Evolutionary conservation across 2,329 filamentous ascomycete species (phyloP).

Genomic region (Aspergillus sp.): DNA sequence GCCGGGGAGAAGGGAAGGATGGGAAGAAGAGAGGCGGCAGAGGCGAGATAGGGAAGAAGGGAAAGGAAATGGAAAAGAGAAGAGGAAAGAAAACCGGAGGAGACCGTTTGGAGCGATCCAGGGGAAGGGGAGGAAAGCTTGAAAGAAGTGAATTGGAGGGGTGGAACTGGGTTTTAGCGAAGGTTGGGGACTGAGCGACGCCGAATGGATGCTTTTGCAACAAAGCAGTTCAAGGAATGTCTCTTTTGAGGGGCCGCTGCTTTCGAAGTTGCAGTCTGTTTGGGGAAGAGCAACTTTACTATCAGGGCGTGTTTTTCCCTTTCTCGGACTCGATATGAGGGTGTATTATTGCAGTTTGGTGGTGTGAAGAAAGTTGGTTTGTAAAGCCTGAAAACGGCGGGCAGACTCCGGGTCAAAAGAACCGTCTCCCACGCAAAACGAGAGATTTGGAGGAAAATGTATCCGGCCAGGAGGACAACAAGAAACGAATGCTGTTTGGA

Average conservation of each 20-base stretch:
- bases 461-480: background rate
- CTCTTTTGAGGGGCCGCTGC: background rate
- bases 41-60: conserved; percentile 10
- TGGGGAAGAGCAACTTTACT: background rate
- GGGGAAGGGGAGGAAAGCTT: conserved; percentile 11
- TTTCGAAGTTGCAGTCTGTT: background rate
- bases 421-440: background rate
- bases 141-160: conserved; percentile 14
- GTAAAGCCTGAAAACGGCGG: conserved; percentile 18
- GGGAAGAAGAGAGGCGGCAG: conserved; percentile 10
- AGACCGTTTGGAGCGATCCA: conserved; percentile 14
- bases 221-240: conserved; percentile 23
- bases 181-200: conserved; percentile 16
- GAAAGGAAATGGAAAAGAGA: conserved; percentile 11
- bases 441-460: background rate
- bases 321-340: background rate
- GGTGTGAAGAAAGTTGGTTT: conserved; percentile 11
- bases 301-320: background rate
- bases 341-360: background rate
- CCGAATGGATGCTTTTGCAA: conserved; percentile 15
- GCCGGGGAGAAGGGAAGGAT: conserved; percentile 9
- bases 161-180: conserved; percentile 19
- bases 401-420: conserved; percentile 12
- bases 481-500: background rate
- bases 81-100: conserved; percentile 6